These are phyloP conservation scores for Ceratobasidium sp. DNA, from an alignment of 1,284 basidiomycete species.

Conservation along the genomic window DNA sequence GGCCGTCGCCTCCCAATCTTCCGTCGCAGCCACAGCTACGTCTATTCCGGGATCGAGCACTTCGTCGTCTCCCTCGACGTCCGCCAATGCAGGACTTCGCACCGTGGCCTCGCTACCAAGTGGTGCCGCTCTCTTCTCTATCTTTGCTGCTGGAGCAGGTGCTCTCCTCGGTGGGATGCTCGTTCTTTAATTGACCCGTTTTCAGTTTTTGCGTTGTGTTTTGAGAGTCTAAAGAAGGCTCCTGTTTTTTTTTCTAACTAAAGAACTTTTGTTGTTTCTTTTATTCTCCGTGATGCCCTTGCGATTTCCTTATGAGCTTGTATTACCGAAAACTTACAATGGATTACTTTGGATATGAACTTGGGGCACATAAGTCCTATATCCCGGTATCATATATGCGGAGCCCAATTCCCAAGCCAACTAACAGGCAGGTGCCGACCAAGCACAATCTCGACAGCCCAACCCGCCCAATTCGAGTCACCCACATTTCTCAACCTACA, in stretches of 20 bases:
- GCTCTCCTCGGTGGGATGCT: conserved; percentile 40
- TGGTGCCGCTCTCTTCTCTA: conserved; percentile 19
- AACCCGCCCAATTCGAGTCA: too few relatives aligned
- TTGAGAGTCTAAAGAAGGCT: neutral
- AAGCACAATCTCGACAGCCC: too few relatives aligned
- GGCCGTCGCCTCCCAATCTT: conserved; percentile 62
- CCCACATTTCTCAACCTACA: too few relatives aligned
- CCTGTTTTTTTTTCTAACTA: neutral
- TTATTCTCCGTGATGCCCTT: neutral
- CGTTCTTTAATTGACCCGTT: conserved; percentile 25
- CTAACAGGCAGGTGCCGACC: too few relatives aligned
- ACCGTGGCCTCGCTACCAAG: conserved; percentile 30
- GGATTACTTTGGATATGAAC: too few relatives aligned
- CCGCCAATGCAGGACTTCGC: conserved; percentile 17
- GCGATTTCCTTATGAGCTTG: neutral
- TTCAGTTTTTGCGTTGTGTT: neutral
- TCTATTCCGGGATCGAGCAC: conserved; percentile 15
- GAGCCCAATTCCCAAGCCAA: too few relatives aligned
- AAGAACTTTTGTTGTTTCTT: neutral
- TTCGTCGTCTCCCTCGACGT: conserved; percentile 9
- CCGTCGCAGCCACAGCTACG: conserved; percentile 52
- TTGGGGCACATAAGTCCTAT: too few relatives aligned
- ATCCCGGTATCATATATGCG: too few relatives aligned
- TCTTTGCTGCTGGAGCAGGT: conserved; percentile 34
- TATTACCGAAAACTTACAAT: too few relatives aligned